phyloP scores from a whole-genome alignment of 306 rosid genomes.

The Psophocarpus tetragonolobus region DNA sequence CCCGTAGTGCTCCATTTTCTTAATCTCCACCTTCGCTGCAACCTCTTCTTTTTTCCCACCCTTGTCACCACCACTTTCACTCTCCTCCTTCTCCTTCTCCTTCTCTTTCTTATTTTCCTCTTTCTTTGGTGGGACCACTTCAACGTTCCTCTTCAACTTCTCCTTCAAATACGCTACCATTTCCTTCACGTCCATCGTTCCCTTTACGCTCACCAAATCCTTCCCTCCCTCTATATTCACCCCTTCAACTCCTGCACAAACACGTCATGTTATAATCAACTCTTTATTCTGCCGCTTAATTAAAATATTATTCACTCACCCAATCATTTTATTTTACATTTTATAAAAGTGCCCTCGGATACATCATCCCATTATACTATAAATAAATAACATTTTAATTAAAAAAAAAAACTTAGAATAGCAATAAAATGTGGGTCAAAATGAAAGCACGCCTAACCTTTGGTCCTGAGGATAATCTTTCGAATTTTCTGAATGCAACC shows the following conservation, averaged over 20 bases:
- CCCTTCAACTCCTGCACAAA: conserved; percentile 61
- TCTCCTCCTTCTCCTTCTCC: conserved; percentile 30
- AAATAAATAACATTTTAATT: not conserved
- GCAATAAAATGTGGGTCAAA: conserved; percentile 12
- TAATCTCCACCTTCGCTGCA: conserved; percentile 45
- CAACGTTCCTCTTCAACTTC: conserved; percentile 64
- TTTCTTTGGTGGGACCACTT: conserved; percentile 63
- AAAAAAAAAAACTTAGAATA: not conserved
- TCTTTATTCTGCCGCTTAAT: not conserved
- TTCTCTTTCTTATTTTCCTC: conserved; percentile 44
- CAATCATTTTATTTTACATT: not conserved
- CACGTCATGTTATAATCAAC: conserved; percentile 5
- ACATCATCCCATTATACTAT: not conserved
- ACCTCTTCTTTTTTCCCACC: conserved; percentile 35
- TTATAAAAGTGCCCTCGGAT: not conserved
- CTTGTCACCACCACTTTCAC: conserved; percentile 17
- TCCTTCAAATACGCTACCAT: conserved; percentile 49
- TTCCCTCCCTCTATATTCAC: conserved; percentile 57
- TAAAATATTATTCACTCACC: not conserved
- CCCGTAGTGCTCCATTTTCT: conserved; percentile 68
- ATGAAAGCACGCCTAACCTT: conserved; percentile 46
- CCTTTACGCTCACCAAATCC: conserved; percentile 70
- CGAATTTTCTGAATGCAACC: conserved; percentile 76
- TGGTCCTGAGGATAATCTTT: conserved; percentile 47
- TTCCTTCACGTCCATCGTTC: conserved; percentile 58